Conservation (phyloP, 495 filamentous ascomycete genomes). For the Parmelia sp. region DNA sequence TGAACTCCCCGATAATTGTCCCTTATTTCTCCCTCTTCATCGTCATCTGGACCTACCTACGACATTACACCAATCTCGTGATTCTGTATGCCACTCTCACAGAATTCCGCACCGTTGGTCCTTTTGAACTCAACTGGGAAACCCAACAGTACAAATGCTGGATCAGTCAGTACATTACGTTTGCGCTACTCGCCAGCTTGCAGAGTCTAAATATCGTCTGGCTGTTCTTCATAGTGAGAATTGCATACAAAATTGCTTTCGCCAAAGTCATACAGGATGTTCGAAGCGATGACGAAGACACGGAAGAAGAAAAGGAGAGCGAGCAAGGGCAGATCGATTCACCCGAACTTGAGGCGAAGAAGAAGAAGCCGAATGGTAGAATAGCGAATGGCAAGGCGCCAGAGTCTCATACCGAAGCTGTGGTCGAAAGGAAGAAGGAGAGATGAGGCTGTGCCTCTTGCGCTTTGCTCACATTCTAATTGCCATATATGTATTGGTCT, state of each 20-base stretch:
- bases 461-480: background rate
- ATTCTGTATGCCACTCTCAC: conserved; percentile 82
- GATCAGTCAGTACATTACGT: conserved; percentile 68
- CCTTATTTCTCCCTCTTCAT: conserved; percentile 87
- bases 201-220: conserved; percentile 84
- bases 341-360: background rate
- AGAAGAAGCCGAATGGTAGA: conserved; percentile 12
- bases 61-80: conserved; percentile 83
- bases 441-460: conserved; percentile 6
- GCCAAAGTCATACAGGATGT: conserved; percentile 47
- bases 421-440: conserved; percentile 18
- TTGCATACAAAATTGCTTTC: conserved; percentile 56
- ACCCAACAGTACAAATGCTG: conserved; percentile 76
- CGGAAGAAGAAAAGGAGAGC: conserved; percentile 30
- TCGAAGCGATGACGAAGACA: conserved; percentile 56
- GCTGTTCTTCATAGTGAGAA: conserved; percentile 74
- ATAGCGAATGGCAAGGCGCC: conserved; percentile 10
- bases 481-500: background rate
- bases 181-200: conserved; percentile 60
- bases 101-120: conserved; percentile 82
- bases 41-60: conserved; percentile 80
- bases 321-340: conserved; percentile 6
- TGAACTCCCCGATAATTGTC: conserved; percentile 66
- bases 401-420: conserved; percentile 12
- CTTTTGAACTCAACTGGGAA: conserved; percentile 82